phyloP scores from a whole-genome alignment of 257 asterid species.

The Solanum ossicruentum region DNA sequence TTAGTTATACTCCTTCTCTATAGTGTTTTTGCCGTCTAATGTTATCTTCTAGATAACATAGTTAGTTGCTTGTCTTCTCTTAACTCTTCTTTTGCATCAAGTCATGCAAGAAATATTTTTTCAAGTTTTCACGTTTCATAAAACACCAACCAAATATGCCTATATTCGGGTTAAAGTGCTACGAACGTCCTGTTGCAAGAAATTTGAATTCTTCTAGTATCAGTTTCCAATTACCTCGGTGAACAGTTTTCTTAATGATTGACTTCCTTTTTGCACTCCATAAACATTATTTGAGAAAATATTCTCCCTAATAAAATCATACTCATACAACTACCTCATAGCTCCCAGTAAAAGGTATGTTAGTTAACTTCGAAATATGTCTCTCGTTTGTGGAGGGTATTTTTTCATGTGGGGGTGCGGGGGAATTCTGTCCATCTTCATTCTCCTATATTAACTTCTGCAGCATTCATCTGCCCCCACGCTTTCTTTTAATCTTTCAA shows the following conservation, averaged over 20 bases:
- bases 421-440: neutral
- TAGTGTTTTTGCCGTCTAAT: neutral
- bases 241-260: neutral
- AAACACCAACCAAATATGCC: neutral
- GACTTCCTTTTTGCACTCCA: neutral
- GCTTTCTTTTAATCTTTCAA: neutral
- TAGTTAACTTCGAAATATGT: too few species aligned
- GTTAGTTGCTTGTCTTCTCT: neutral
- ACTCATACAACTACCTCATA: neutral
- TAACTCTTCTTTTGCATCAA: neutral
- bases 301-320: neutral
- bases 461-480: neutral
- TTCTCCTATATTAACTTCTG: neutral
- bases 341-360: neutral
- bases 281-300: neutral
- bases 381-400: neutral
- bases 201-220: neutral
- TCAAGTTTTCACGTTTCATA: neutral
- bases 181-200: neutral
- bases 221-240: neutral
- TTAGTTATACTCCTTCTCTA: conserved; percentile 3
- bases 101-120: neutral
- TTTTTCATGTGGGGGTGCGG: neutral
- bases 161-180: neutral
- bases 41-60: neutral